Base-by-base conservation (phyloP, 257 asterid genomes). In the Solanum phureja region DNA sequence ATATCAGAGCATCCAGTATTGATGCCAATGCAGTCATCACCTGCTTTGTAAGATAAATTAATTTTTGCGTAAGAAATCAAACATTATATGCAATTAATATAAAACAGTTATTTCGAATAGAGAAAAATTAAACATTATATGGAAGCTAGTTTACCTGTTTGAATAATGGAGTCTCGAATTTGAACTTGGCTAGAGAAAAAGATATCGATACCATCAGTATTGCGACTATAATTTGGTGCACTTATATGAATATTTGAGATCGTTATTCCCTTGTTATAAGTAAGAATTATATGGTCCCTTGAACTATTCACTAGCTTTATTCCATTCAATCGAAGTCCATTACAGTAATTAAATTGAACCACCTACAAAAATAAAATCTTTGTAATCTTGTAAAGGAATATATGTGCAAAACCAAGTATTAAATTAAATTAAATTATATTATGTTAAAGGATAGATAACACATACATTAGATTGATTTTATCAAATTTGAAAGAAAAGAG, bases 1-100 rank as follows among this genome's bases (percentile, higher is more conserved):
- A 87, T 66, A 52, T 44, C 74, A 42, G 68, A 46, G 42, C 86
- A 23, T 29, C 89, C 88, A 27, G 13, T 62, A 71, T 86, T 86
- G 40, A 89, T 58, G 18, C 89, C 88, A 18, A 84, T 66, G 83
- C 88, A 89, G 37, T 87, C 91, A 87, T 87, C 91, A 46, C 88
- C 89, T 89, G 56, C 5, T 46, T 81, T 42, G 40, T 44, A 35
- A 29, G 13, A 44, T 44, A 4, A 14, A 42, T 46, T 13, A 79
- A 44, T 14, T 44, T 40, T 79, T 4, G 37, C 35, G 37, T 77
- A n/a, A 77, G 21, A 77, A 13, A 24, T 24, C 19, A 42, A 77
- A 40, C 24, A 42, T 29, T 8, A 24, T 27, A 27, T 79, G 37
- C 14, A 8, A 18, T 33, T 72, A 33, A 72, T 13, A 27, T 44